Evolutionary conservation across 345 rosid species (phyloP).

Genomic region (Populus ilicifolia): DNA sequence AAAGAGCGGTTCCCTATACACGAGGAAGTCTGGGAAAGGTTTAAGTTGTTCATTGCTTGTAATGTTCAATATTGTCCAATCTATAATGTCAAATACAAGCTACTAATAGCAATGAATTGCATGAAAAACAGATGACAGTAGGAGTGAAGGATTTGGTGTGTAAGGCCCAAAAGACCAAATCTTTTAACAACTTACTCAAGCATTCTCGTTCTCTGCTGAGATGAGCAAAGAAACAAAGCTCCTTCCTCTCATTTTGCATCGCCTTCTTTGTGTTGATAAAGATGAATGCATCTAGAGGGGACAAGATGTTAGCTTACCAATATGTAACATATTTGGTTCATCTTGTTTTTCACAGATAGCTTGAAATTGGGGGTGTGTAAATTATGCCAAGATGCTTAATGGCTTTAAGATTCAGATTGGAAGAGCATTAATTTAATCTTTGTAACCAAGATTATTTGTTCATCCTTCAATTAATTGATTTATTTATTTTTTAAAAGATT

Average conservation of each 20-base stretch:
- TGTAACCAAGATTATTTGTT: background rate
- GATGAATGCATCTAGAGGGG: background rate
- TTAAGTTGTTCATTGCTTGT: background rate
- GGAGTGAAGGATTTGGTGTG: conserved; percentile 51
- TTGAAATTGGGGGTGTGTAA: background rate
- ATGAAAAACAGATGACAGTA: conserved; percentile 42
- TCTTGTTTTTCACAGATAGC: background rate
- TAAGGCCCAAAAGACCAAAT: conserved; percentile 51
- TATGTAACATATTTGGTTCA: background rate
- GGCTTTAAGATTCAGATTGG: background rate
- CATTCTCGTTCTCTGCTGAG: conserved; percentile 63
- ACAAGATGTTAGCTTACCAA: background rate
- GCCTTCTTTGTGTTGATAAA: background rate
- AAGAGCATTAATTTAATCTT: background rate
- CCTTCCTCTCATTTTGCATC: background rate
- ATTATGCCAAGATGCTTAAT: background rate
- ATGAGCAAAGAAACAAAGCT: conserved; percentile 15
- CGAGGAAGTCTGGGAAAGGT: conserved; percentile 59
- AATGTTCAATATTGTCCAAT: background rate
- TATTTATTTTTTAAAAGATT: background rate
- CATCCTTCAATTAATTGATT: background rate
- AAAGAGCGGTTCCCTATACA: conserved; percentile 61
- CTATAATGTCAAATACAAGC: background rate
- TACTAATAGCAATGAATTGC: background rate
- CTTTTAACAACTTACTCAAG: conserved; percentile 48